Evolutionary conservation across 2,329 filamentous ascomycete species (phyloP).

Genomic region (Fusarium sp.): DNA sequence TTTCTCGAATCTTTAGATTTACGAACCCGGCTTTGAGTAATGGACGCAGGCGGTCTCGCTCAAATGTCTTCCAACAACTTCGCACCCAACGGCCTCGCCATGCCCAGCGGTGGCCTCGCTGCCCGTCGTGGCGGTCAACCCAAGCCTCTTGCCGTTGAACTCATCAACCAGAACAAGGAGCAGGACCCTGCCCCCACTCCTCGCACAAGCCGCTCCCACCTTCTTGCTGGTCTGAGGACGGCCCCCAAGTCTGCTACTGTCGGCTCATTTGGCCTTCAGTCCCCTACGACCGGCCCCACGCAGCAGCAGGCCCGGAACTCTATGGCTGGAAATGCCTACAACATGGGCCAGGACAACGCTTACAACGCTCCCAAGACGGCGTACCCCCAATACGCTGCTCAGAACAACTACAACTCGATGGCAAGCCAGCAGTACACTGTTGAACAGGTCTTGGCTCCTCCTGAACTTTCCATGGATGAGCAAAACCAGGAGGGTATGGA

Average conservation of each 20-base stretch:
- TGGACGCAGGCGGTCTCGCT: slow-evolving; percentile 99
- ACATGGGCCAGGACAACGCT: slow-evolving; percentile 57
- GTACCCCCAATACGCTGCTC: slow-evolving; percentile 61
- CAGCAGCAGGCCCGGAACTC: slow-evolving; percentile 61
- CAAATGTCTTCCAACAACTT: slow-evolving; percentile 96
- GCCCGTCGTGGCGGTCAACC: slow-evolving; percentile 87
- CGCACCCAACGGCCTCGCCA: slow-evolving; percentile 76
- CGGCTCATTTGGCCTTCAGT: slow-evolving; percentile 77
- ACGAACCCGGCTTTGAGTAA: slow-evolving; percentile 58
- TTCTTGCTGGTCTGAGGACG: slow-evolving; percentile 92
- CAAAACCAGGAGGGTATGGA: slow-evolving; percentile 74
- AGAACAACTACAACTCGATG: slow-evolving; percentile 52
- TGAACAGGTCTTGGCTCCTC: slow-evolving; percentile 91
- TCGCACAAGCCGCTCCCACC: slow-evolving; percentile 92
- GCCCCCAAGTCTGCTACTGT: slow-evolving; percentile 88
- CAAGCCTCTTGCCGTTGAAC: slow-evolving; percentile 87
- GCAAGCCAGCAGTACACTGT: slow-evolving; percentile 73
- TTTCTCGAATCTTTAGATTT: slow-evolving; percentile 28
- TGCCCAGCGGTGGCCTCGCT: slow-evolving; percentile 84
- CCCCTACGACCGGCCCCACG: slow-evolving; percentile 61
- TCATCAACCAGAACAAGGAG: slow-evolving; percentile 75
- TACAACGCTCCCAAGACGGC: slow-evolving; percentile 70
- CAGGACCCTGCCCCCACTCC: slow-evolving; percentile 80
- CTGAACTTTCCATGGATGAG: slow-evolving; percentile 79
- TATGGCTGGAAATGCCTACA: slow-evolving; percentile 60